Conservation (phyloP, 2,329 filamentous ascomycete genomes). For the Cercospora sp. region DNA sequence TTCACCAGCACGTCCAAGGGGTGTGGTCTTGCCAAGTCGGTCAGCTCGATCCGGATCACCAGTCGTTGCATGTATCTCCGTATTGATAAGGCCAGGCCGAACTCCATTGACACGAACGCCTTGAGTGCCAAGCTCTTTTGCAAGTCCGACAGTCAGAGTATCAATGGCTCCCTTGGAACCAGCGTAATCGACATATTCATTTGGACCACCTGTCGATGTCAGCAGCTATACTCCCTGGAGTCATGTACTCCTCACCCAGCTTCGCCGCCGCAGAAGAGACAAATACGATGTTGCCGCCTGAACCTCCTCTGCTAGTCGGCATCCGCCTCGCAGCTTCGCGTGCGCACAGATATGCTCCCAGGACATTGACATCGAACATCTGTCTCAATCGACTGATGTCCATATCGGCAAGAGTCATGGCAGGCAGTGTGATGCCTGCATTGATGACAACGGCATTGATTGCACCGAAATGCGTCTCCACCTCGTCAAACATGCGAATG, state of each 20-base stretch:
- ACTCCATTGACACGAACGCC: constrained; percentile 33
- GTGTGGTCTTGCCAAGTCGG: constrained; percentile 30
- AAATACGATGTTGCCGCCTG: constrained; percentile 30
- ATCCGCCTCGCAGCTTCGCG: constrained; percentile 32
- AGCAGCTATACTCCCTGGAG: not conserved
- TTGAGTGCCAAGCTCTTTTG: constrained; percentile 32
- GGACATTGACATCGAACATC: constrained; percentile 33
- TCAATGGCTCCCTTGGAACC: constrained; percentile 35
- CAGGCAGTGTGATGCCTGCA: constrained; percentile 32
- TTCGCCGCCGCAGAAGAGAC: constrained; percentile 33
- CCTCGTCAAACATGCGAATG: constrained; percentile 27
- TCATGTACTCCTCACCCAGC: constrained; percentile 24
- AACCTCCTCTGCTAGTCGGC: constrained; percentile 15
- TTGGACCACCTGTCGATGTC: not conserved
- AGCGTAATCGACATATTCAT: constrained; percentile 35
- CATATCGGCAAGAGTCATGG: constrained; percentile 31
- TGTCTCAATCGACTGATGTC: constrained; percentile 22
- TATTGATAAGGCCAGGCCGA: constrained; percentile 33
- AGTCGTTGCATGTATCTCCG: constrained; percentile 31
- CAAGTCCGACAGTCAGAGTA: constrained; percentile 30
- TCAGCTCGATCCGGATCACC: constrained; percentile 29
- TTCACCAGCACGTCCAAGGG: constrained; percentile 30
- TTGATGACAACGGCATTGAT: constrained; percentile 34
- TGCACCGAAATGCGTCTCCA: constrained; percentile 27
- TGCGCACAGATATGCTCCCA: constrained; percentile 35